These are phyloP conservation scores for Mycena epipterygia DNA, from an alignment of 768 basidiomycete species.

Conservation along the genomic window DNA sequence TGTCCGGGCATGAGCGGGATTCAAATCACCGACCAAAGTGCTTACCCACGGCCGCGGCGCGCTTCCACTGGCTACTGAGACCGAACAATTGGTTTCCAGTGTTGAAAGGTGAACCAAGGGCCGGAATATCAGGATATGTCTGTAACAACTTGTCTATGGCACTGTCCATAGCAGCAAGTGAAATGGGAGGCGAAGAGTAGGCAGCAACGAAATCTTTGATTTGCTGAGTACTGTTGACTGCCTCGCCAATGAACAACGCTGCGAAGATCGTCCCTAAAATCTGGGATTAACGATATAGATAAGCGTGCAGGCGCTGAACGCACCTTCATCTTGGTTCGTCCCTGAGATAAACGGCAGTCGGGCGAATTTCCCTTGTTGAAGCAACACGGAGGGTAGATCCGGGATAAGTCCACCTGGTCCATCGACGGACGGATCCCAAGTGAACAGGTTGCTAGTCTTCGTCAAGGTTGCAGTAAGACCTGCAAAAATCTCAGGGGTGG, in stretches of 20 bases:
- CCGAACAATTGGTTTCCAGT: constrained; percentile 60
- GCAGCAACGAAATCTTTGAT: constrained; percentile 38
- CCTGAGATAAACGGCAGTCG: constrained; percentile 62
- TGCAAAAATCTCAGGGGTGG: constrained; percentile 43
- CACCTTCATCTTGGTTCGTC: constrained; percentile 60
- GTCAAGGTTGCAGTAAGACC: constrained; percentile 41
- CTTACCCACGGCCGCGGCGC: constrained; percentile 46
- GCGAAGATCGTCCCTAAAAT: constrained; percentile 49
- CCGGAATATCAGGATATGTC: constrained; percentile 58
- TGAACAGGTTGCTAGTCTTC: constrained; percentile 37
- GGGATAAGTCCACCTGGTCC: constrained; percentile 54
- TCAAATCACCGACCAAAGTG: too few relatives aligned
- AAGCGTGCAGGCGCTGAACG: background rate
- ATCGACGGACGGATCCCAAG: constrained; percentile 56
- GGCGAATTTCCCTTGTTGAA: constrained; percentile 50
- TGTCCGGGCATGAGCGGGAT: background rate
- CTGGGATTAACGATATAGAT: background rate
- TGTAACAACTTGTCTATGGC: constrained; percentile 43
- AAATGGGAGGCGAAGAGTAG: constrained; percentile 41
- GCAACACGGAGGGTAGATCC: constrained; percentile 51
- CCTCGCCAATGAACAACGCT: constrained; percentile 31
- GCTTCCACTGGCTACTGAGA: constrained; percentile 51
- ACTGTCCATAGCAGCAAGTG: constrained; percentile 29
- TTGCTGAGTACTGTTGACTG: constrained; percentile 40
- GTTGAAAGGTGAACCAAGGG: constrained; percentile 52